Evolutionary conservation across 306 rosid genomes (phyloP), one percentile per base, ranked within the genome.

Genomic region (Vigna unguiculata): DNA sequence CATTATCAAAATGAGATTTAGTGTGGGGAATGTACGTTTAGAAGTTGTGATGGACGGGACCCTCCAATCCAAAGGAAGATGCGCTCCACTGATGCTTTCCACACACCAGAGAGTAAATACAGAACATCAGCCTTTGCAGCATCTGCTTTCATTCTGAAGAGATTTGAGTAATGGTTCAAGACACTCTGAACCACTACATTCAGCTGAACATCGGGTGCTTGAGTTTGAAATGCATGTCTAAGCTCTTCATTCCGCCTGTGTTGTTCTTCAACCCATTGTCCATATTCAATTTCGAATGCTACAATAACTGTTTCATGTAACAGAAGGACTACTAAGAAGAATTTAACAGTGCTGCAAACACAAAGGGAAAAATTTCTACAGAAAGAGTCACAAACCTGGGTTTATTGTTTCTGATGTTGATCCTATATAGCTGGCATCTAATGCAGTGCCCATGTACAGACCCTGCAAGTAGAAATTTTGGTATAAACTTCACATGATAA

Each of bases 41-140:
- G 89, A 86, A 96, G 91, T 80, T 96, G 93, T 0, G 99, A 96
- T 0, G 99, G 99, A 74, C 99, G 99, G n/a, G 92, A 88, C 47
- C 99, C 99, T 53, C 99, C 99, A 4, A 96, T 96, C 99, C 99
- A 96, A 38, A 85, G 90, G 82, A 91, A 92, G 59, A 91, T 83
- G 11, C 99, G 97, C 41, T 96, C 99, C 6, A 84, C 92, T 0
- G 96, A 80, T 19, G 98, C 73, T 78, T 90, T 87, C 99, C 99
- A 96, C 16, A 82, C 84, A 16, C 99, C 98, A 12, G 98, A 91
- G 81, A 92, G 77, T 30, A 96, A 64, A 79, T 88, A 92, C 40
- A 96, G 93, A 47, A 90, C 88, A 85, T 96, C 99, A 51, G 89
- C 83, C 72, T 84, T 91, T 21, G 96, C 93, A 51, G 90, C 98